Evolutionary conservation across 352 stramenopile genomes (phyloP), one percentile per base, ranked within the genome.

Genomic region (Pythium aphanidermatum): DNA sequence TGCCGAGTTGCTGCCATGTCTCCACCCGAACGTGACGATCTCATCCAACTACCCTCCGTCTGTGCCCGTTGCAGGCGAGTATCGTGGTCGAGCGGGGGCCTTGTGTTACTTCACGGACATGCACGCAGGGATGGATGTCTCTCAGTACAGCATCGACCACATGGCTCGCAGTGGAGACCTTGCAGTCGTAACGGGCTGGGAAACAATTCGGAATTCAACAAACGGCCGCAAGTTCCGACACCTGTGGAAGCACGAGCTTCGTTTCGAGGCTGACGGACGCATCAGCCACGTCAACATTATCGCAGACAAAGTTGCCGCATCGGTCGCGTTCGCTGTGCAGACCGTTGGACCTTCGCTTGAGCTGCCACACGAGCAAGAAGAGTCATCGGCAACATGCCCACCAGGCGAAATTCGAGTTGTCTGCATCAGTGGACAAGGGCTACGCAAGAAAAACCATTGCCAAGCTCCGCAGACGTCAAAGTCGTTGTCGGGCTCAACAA

Each of bases 241-340:
- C 42, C 60, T 88, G 50, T 92, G 78, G 78, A 86, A 82, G 50
- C 81, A 92, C 51, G 78, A 88, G 47, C 59, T 92, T 23, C 77
- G 78, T 4, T 91, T 92, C 40, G 75, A 84, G 47, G 68, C 69
- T 17, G 78, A 91, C 46, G 81, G 81, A 9, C 74, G 78, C 23
- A 80, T 92, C 41, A 88, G 74, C 35, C 74, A 91, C 49, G 83
- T 92, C 57, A 86, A 91, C 53, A 84, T 92, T 61, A 65, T 91
- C 14, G 81, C 68, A n/a, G 81, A 92, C 56, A 83, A 89, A 46
- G 83, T 74, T 8, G 75, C 81, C 4, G 79, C 81, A 1, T 63
- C 81, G 10, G 76, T 91, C 33, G 81, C 77, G 21, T 93, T 93
- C 51, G 75, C 66, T 3, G 66, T 74, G 57, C 69, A 79, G 34